Evolutionary conservation across 2,329 filamentous ascomycete species (phyloP), one percentile per base, ranked within the genome.

Genomic region (Coniella vitis): DNA sequence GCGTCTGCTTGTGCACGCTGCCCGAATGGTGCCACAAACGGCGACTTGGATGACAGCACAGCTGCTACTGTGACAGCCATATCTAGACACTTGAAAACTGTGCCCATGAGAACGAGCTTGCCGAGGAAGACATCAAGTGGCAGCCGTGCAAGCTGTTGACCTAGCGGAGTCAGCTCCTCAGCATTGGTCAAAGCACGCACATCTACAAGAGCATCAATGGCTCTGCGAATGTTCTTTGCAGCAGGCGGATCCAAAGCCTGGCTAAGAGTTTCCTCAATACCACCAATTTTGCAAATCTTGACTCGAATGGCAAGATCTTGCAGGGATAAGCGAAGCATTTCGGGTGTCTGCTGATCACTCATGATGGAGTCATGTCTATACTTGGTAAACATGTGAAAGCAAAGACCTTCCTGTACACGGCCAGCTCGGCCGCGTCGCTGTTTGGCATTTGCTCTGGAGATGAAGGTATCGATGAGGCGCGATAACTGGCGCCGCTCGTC

Each of bases 291-390:
- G 73, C 91, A 98, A 39, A 96, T 95, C 69, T 98, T 98, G 56
- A 97, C 90, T 8, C 93, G 83, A 63, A 98, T 90, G 4, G 95
- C 90, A 10, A 98, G 74, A 61, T 98, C 93, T 65, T 98, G 93
- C 10, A 98, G 72, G 0, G 93, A 96, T 4, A 98, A 73, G 1
- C 93, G 85, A 36, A 98, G 79, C 82, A 98, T 95, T 65, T 98
- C 93, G 0, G 93, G 94, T 0, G 89, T 95, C 69, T 97, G 93
- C 61, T 96, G 89, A 54, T 95, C 90, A 44, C 83, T 83, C 78
- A 97, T 89, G 58, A 86, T 64, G 49, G 81, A 80, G 62, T 97
- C 90, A 62, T 96, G 89, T 7, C 91, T 81, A 59, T 90, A 79
- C 59, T 85, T 93, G 1, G 93, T 96, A 62, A 97, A 96, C 52